Evolutionary conservation across 1,139 yeast species (phyloP).

Genomic region (Oligophagozyma castellii): DNA sequence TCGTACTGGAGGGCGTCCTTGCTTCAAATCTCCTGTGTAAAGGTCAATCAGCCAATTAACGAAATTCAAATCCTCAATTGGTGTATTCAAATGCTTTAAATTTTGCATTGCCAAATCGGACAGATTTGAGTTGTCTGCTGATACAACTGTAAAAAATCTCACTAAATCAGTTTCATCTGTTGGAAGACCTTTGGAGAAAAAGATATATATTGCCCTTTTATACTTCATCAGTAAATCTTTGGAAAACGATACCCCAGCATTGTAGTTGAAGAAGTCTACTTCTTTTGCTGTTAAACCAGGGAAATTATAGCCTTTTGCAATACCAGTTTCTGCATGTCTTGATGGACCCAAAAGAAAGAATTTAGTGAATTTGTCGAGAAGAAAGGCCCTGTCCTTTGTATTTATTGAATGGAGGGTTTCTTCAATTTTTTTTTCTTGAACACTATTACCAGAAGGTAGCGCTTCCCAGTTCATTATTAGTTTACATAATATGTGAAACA

Average conservation of each 20-base stretch:
- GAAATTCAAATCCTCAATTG: slow-evolving; percentile 36
- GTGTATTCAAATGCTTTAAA: slow-evolving; percentile 37
- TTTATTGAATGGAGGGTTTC: slow-evolving; percentile 24
- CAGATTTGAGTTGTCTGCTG: slow-evolving; percentile 42
- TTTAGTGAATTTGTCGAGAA: slow-evolving; percentile 36
- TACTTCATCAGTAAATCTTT: slow-evolving; percentile 34
- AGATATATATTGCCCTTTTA: slow-evolving; percentile 36
- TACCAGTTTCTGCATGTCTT: slow-evolving; percentile 21
- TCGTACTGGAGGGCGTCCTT: slow-evolving; percentile 38
- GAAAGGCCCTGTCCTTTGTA: slow-evolving; percentile 26
- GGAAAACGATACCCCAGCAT: slow-evolving; percentile 50
- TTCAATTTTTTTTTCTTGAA: slow-evolving; percentile 27
- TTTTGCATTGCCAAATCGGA: slow-evolving; percentile 27
- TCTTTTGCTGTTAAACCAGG: slow-evolving; percentile 54
- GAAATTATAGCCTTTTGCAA: slow-evolving; percentile 31
- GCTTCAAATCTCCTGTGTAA: slow-evolving; percentile 33
- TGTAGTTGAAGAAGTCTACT: slow-evolving; percentile 45
- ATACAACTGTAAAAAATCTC: slow-evolving; percentile 45
- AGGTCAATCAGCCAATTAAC: slow-evolving; percentile 33
- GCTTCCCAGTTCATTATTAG: slow-evolving; percentile 37
- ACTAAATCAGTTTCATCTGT: slow-evolving; percentile 21
- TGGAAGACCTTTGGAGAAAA: slow-evolving; percentile 23
- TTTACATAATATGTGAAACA: slow-evolving; percentile 49
- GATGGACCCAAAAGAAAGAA: slow-evolving; percentile 46
- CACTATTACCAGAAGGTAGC: slow-evolving; percentile 35